A percentile compares a stretch with the other conserved stretches of the same genome.
Conservation (phyloP, 2,329 filamentous ascomycete genomes). For the Penicillium sp. region DNA sequence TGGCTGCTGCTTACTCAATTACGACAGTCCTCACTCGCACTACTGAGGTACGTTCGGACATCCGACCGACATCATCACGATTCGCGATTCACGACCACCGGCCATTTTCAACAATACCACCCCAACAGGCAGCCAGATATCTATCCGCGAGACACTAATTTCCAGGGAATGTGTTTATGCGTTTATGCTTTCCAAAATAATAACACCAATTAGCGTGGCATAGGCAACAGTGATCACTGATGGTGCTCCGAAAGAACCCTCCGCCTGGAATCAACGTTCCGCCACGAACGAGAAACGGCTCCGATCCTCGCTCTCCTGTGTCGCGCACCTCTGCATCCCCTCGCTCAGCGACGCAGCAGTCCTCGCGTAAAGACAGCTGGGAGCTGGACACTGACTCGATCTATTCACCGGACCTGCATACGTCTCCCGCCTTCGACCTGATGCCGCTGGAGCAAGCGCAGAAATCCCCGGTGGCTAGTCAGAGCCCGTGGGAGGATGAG, state of each 20-base stretch:
- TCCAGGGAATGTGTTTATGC: not conserved
- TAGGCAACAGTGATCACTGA: constrained; percentile 16
- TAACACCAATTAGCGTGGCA: not conserved
- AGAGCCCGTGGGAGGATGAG: constrained; percentile 31
- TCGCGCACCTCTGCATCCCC: constrained; percentile 27
- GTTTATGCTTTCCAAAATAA: not conserved
- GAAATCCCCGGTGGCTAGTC: constrained; percentile 29
- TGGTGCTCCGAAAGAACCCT: constrained; percentile 38
- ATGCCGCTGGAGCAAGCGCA: constrained; percentile 37
- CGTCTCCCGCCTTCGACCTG: constrained; percentile 34
- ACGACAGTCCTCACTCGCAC: no score
- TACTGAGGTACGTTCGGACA: not conserved
- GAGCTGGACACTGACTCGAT: constrained; percentile 28
- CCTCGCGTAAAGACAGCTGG: constrained; percentile 19
- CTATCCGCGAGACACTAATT: no score
- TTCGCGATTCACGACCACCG: not conserved
- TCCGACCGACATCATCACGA: not conserved
- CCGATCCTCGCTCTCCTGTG: constrained; percentile 30
- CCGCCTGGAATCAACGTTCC: constrained; percentile 33
- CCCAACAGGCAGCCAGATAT: not conserved
- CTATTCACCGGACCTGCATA: constrained; percentile 36
- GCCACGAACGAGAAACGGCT: constrained; percentile 26
- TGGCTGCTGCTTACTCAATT: not conserved
- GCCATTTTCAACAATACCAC: not conserved
- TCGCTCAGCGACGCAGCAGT: constrained; percentile 23